phyloP scores from a whole-genome alignment of 2,329 filamentous ascomycete genomes.

The Cladosporium sp. region DNA sequence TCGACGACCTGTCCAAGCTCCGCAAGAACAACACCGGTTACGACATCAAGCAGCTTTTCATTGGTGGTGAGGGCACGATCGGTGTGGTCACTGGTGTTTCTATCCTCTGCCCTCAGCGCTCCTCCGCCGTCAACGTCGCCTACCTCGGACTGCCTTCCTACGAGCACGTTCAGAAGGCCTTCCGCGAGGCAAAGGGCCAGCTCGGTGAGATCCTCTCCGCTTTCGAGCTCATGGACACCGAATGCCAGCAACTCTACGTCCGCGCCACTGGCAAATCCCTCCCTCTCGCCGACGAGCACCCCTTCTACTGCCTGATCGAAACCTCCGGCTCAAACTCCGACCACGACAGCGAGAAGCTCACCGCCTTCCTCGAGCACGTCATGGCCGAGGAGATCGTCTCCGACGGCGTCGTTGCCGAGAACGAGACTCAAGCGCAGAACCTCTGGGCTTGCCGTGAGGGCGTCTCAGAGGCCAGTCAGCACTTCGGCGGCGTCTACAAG shows the following conservation, averaged over 20 bases:
- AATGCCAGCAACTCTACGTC: constrained; percentile 72
- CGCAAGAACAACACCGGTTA: constrained; percentile 99
- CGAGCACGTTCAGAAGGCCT: constrained; percentile 81
- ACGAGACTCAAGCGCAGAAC: constrained; percentile 79
- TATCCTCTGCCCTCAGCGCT: constrained; percentile 81
- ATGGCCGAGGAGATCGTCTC: constrained; percentile 81
- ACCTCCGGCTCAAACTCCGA: constrained; percentile 92
- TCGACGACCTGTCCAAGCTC: constrained; percentile 81
- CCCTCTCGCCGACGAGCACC: constrained; percentile 76
- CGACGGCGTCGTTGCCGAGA: constrained; percentile 87
- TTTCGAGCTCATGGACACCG: constrained; percentile 93
- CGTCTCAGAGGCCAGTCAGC: constrained; percentile 80
- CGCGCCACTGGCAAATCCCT: constrained; percentile 69
- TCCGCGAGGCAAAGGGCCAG: constrained; percentile 81
- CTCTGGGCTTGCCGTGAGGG: constrained; percentile 94
- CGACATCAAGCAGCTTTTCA: constrained; percentile 94
- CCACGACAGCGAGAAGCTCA: constrained; percentile 86
- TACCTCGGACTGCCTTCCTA: constrained; percentile 89
- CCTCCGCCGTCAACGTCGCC: constrained; percentile 86
- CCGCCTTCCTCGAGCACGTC: constrained; percentile 83
- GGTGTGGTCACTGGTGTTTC: constrained; percentile 90
- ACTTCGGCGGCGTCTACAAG: constrained; percentile 95
- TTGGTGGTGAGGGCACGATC: constrained; percentile 90
- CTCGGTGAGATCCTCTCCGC: constrained; percentile 93
- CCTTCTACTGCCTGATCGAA: constrained; percentile 95